Conservation (phyloP, 306 rosid species). For the Dicorynia guianensis region DNA sequence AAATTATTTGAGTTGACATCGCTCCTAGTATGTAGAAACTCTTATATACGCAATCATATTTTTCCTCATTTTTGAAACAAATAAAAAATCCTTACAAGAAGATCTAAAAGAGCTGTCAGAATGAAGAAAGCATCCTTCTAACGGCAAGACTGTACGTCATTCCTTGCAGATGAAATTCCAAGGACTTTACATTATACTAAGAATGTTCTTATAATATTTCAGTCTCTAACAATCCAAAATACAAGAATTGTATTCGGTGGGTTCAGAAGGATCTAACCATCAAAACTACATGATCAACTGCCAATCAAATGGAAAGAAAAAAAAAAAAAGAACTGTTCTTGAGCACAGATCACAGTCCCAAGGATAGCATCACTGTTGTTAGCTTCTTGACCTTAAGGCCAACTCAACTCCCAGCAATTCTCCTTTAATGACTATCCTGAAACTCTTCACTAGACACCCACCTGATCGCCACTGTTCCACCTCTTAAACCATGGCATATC, state of each 20-base stretch:
- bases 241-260: background rate
- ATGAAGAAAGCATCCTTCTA: too few species aligned
- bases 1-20: too few species aligned
- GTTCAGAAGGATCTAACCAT: conserved; percentile 7
- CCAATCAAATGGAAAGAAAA: background rate
- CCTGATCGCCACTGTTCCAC: conserved; percentile 16
- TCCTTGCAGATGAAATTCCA: conserved; percentile 17
- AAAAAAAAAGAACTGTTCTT: background rate
- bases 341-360: conserved; percentile 6
- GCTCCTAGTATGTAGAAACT: too few species aligned
- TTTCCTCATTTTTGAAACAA: too few species aligned
- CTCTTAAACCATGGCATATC: background rate
- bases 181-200: background rate
- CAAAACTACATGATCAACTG: background rate
- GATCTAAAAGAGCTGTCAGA: too few species aligned
- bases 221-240: background rate
- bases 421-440: background rate
- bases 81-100: too few species aligned
- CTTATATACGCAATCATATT: too few species aligned
- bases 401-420: background rate
- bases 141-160: background rate
- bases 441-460: background rate
- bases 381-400: background rate
- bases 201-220: background rate
- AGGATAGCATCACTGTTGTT: background rate